phyloP scores from a whole-genome alignment of 345 rosid species.

The Abelmoschus esculentus region DNA sequence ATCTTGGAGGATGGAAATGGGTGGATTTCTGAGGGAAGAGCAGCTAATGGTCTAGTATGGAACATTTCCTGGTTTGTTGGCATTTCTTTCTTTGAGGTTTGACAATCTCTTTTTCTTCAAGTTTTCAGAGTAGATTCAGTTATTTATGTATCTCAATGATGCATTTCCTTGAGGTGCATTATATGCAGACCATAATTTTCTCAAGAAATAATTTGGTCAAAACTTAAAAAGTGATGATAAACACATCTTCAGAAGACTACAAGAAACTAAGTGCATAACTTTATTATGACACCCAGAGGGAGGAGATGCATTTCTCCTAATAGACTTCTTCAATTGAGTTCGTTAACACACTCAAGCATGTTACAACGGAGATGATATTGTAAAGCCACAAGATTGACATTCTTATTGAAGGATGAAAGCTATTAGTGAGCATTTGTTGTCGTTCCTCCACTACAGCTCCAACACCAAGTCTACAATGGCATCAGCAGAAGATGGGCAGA shows the following conservation, averaged over 20 bases:
- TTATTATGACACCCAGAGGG: conserved; percentile 30
- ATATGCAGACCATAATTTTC: conserved; percentile 1
- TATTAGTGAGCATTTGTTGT: conserved; percentile 22
- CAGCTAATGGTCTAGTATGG: conserved; percentile 31
- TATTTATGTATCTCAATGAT: not conserved
- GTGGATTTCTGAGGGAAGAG: conserved; percentile 63
- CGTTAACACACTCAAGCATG: too few species aligned
- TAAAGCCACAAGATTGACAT: too few species aligned
- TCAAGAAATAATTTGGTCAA: conserved; percentile 8
- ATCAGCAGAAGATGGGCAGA: not conserved
- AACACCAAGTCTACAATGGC: conserved; percentile 67
- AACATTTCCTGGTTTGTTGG: not conserved
- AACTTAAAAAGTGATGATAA: conserved; percentile 5
- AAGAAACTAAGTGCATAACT: conserved; percentile 9
- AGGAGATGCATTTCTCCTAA: conserved; percentile 20
- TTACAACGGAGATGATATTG: too few species aligned
- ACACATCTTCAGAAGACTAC: conserved; percentile 13
- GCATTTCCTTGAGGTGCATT: not conserved
- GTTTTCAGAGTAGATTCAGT: not conserved
- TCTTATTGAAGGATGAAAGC: too few species aligned
- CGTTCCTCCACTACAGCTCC: conserved; percentile 63
- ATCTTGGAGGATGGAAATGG: conserved; percentile 94
- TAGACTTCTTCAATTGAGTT: conserved; percentile 7
- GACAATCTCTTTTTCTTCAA: conserved; percentile 5
- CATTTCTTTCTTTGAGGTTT: conserved; percentile 21